phyloP scores from a whole-genome alignment of 768 basidiomycete genomes.

The Leccinum variicolor region DNA sequence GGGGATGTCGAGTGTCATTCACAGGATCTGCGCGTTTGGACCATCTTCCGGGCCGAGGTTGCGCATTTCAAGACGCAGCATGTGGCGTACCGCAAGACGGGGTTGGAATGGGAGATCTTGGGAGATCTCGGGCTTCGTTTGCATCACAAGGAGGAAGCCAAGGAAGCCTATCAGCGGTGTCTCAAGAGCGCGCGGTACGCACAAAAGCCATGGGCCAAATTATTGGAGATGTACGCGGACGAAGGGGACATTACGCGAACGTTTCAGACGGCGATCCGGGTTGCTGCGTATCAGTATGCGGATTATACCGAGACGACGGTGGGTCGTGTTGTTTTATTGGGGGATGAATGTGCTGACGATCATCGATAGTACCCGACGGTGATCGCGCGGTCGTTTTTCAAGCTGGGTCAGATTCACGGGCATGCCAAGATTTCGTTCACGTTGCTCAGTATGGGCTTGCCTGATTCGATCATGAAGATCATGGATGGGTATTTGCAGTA shows the following conservation, averaged over 20 bases:
- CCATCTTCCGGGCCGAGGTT: conserved; percentile 97
- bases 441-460: conserved; percentile 89
- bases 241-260: conserved; percentile 91
- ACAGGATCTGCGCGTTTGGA: conserved; percentile 95
- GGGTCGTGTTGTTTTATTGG: conserved; percentile 30
- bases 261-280: conserved; percentile 87
- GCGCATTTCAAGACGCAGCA: conserved; percentile 99
- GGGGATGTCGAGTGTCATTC: not conserved
- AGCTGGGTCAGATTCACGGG: conserved; percentile 89
- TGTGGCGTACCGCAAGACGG: conserved; percentile 96
- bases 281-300: conserved; percentile 89
- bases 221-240: conserved; percentile 95
- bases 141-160: conserved; percentile 97
- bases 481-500: conserved; percentile 92
- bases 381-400: conserved; percentile 89
- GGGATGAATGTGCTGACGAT: not conserved
- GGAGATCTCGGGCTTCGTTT: conserved; percentile 92
- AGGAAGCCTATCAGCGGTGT: conserved; percentile 95
- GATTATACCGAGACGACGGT: conserved; percentile 90
- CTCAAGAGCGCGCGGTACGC: conserved; percentile 85
- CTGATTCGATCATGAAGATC: conserved; percentile 84
- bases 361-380: conserved; percentile 74
- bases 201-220: conserved; percentile 87
- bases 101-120: conserved; percentile 96
- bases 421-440: conserved; percentile 94